Conservation (phyloP, 768 basidiomycete species). For the Suillus alpinus region DNA sequence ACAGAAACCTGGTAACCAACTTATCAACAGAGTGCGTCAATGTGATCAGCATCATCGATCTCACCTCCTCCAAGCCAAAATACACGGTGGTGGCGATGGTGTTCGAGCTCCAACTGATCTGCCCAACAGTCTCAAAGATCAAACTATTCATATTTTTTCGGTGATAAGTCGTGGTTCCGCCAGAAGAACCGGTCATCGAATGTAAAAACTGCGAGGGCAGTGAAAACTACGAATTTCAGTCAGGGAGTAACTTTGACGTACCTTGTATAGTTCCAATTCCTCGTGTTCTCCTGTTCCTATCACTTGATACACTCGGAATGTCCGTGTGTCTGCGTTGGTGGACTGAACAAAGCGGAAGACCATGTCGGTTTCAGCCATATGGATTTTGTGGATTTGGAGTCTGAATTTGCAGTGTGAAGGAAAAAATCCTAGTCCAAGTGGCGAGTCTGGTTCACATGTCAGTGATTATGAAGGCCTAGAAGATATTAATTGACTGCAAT, state of each 20-base stretch:
- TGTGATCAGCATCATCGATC: neutral
- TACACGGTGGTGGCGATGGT: slow-evolving; percentile 40
- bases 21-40: neutral
- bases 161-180: slow-evolving; percentile 45
- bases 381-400: neutral
- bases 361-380: slow-evolving; percentile 34
- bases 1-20: slow-evolving; percentile 33
- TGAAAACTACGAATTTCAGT: neutral
- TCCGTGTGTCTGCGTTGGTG: slow-evolving; percentile 37
- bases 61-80: slow-evolving; percentile 50
- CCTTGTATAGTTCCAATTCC: slow-evolving; percentile 45
- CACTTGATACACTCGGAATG: slow-evolving; percentile 40
- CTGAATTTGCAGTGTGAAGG: neutral
- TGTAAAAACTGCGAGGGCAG: slow-evolving; percentile 37
- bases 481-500: neutral
- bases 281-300: slow-evolving; percentile 21
- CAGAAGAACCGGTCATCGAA: slow-evolving; percentile 40
- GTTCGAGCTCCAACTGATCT: slow-evolving; percentile 50
- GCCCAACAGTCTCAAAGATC: slow-evolving; percentile 50
- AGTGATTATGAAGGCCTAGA: neutral
- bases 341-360: slow-evolving; percentile 38
- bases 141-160: slow-evolving; percentile 44
- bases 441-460: neutral
- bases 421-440: neutral
- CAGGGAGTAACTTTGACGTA: slow-evolving; percentile 6